Evolutionary conservation across 257 asterid species (phyloP).

Genomic region (Apocynum venetum): DNA sequence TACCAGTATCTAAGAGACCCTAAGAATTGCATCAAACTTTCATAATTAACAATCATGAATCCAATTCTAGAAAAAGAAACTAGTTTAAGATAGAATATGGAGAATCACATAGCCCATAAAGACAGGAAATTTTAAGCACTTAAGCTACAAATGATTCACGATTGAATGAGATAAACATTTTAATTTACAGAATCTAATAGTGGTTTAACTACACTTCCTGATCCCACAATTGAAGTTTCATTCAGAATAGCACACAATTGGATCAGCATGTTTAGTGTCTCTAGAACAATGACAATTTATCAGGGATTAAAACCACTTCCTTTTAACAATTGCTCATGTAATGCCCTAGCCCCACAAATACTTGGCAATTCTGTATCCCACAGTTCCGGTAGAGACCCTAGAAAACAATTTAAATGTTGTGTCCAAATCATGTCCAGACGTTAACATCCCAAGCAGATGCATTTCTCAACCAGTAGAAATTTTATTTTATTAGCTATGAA

Average conservation of each 20-base stretch:
- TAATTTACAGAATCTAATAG: background rate
- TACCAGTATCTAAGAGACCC: conserved; percentile 90
- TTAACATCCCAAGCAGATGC: background rate
- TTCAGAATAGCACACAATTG: too few species aligned
- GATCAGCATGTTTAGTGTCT: background rate
- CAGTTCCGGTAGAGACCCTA: background rate
- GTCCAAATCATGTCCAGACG: background rate
- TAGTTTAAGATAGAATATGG: background rate
- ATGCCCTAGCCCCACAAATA: background rate
- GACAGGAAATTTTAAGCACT: background rate
- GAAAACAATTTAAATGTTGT: background rate
- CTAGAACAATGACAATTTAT: background rate
- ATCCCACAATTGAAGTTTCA: background rate
- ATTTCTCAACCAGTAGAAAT: background rate
- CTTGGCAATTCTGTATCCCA: too few species aligned
- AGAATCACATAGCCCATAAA: background rate
- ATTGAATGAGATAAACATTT: background rate
- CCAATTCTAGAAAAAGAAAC: background rate
- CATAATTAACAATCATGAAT: conserved; percentile 9
- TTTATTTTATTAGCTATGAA: too few species aligned
- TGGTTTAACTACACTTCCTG: background rate
- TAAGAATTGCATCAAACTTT: conserved; percentile 24
- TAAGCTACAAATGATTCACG: background rate
- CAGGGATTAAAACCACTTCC: background rate
- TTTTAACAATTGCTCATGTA: background rate